Conservation (phyloP, 2,329 filamentous ascomycete genomes). For the Pseudodiploospora longispora region DNA sequence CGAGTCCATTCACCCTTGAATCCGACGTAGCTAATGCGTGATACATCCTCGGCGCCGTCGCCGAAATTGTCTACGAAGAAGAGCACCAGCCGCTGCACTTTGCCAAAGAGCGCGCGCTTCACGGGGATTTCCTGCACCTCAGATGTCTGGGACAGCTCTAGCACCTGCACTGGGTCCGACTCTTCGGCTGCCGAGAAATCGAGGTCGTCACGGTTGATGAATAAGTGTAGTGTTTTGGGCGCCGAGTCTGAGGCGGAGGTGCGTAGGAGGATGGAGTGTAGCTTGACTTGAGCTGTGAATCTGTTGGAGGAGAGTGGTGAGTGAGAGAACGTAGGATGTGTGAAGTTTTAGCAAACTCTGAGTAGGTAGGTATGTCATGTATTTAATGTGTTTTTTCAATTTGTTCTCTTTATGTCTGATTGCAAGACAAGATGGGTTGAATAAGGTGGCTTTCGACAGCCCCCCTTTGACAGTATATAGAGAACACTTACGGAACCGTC, state of each 20-base stretch:
- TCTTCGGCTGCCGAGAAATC: conserved; percentile 75
- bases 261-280: conserved; percentile 82
- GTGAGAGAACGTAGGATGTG: not conserved
- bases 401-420: no score
- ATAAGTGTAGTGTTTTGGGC: conserved; percentile 77
- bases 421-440: no score
- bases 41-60: conserved; percentile 71
- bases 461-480: no score
- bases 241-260: conserved; percentile 63
- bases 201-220: conserved; percentile 77
- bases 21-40: conserved; percentile 71
- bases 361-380: no score
- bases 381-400: no score
- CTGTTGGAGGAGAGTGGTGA: conserved; percentile 33
- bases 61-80: conserved; percentile 92
- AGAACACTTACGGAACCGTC: conserved; percentile 67
- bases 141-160: conserved; percentile 68
- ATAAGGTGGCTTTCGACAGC: no score
- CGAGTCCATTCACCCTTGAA: conserved; percentile 95
- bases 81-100: conserved; percentile 70
- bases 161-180: conserved; percentile 60
- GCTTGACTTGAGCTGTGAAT: conserved; percentile 88
- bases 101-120: conserved; percentile 80
- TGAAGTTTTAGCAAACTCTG: not conserved
- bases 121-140: conserved; percentile 84